phyloP scores from a whole-genome alignment of 2,329 filamentous ascomycete genomes.

The Sclerotinia glacialis region DNA sequence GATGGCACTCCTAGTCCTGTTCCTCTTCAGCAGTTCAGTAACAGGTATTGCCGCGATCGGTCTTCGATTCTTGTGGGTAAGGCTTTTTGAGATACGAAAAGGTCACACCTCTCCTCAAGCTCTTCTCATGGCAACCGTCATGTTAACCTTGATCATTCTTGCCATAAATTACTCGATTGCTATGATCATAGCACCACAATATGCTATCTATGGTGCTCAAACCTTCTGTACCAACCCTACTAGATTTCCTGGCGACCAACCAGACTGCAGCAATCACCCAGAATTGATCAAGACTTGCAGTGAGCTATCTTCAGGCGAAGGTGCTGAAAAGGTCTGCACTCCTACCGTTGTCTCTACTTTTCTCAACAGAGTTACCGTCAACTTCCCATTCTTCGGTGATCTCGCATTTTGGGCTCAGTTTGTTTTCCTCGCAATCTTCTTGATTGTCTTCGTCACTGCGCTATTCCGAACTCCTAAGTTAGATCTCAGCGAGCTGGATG shows the following conservation, averaged over 20 bases:
- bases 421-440: conserved; percentile 78
- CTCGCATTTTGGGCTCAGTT: conserved; percentile 98
- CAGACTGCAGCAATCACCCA: conserved; percentile 70
- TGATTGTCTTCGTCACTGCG: conserved; percentile 75
- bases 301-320: conserved; percentile 67
- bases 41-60: conserved; percentile 82
- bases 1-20: conserved; percentile 77
- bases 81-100: conserved; percentile 85
- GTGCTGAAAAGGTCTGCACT: conserved; percentile 80
- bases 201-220: conserved; percentile 90
- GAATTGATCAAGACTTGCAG: conserved; percentile 79
- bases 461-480: conserved; percentile 78
- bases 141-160: conserved; percentile 84
- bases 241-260: conserved; percentile 59
- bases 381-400: conserved; percentile 91
- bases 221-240: conserved; percentile 81
- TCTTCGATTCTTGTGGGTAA: conserved; percentile 94
- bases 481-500: conserved; percentile 74
- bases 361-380: conserved; percentile 85
- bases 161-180: conserved; percentile 90
- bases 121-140: conserved; percentile 82
- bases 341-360: conserved; percentile 90
- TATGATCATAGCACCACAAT: conserved; percentile 94
- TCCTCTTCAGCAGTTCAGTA: conserved; percentile 87
- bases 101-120: conserved; percentile 90